phyloP scores from a whole-genome alignment of 768 basidiomycete species.

The Dacryopinax spathularia region DNA sequence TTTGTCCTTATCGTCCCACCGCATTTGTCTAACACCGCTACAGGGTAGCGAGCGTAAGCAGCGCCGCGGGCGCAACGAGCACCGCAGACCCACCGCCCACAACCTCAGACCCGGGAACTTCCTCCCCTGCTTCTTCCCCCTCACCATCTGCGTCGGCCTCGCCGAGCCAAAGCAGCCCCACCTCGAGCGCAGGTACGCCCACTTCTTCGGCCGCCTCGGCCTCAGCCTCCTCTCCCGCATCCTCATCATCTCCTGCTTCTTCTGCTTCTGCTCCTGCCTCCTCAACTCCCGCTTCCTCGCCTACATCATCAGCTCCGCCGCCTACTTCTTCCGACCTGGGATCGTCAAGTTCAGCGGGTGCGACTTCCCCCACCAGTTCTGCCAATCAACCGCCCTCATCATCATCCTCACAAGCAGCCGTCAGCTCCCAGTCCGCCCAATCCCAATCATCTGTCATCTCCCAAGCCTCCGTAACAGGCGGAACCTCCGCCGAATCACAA shows the following conservation, averaged over 20 bases:
- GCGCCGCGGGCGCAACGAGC: neutral
- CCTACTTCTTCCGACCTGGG: no score
- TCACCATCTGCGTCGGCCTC: neutral
- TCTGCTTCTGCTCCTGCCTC: neutral
- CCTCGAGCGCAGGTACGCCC: slow-evolving; percentile 1
- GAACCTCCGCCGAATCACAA: neutral
- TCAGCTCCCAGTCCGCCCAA: no score
- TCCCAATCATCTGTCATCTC: neutral
- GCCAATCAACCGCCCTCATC: no score
- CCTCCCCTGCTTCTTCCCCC: neutral
- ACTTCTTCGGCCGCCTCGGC: neutral
- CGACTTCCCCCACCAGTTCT: no score
- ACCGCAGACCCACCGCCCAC: neutral
- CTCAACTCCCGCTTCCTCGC: neutral
- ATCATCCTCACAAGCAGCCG: no score
- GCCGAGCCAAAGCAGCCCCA: neutral
- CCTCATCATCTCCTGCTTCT: neutral
- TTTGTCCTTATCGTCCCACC: neutral
- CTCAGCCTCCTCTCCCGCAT: neutral
- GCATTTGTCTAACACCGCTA: neutral
- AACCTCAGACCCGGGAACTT: no score
- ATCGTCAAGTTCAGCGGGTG: no score
- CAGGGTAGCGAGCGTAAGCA: neutral
- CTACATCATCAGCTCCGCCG: neutral
- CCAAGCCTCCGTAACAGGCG: neutral